Percentiles rank a stretch among this genome's conserved stretches.
These are phyloP conservation scores for Lasiosphaeriaceae sp. DNA, from an alignment of 495 filamentous ascomycete species.

Conservation along the genomic window DNA sequence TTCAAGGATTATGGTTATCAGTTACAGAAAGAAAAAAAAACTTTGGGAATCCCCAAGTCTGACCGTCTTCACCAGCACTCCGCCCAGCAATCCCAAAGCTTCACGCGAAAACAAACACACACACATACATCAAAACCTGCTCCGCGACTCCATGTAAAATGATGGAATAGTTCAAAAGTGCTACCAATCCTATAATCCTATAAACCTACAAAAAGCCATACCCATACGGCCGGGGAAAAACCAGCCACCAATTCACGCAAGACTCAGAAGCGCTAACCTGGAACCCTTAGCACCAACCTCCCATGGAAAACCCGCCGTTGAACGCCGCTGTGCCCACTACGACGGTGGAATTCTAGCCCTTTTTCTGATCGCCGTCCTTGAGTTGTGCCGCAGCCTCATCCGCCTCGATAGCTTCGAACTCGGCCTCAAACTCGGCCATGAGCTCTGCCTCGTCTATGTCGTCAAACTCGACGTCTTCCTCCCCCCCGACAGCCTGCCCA, in stretches of 20 bases:
- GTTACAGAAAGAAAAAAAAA: no score
- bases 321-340: not conserved
- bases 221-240: not conserved
- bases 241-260: not conserved
- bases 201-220: not conserved
- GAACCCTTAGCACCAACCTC: not conserved
- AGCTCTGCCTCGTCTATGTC: slow-evolving; percentile 59
- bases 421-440: slow-evolving; percentile 59
- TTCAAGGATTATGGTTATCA: no score
- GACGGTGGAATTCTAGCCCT: slow-evolving; percentile 7
- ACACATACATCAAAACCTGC: no score
- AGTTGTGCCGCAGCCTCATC: not conserved
- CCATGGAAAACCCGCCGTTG: not conserved
- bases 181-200: not conserved
- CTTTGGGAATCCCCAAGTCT: no score
- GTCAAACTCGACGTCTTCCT: slow-evolving; percentile 26
- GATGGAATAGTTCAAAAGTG: not conserved
- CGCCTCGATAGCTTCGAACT: not conserved
- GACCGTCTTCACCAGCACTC: no score
- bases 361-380: slow-evolving; percentile 6
- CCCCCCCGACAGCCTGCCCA: slow-evolving; percentile 7
- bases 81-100: no score
- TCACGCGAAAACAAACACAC: no score
- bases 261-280: not conserved
- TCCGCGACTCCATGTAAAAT: no score